Evolutionary conservation across 2,329 filamentous ascomycete genomes (phyloP).

Genomic region (Grosmannia serpens): DNA sequence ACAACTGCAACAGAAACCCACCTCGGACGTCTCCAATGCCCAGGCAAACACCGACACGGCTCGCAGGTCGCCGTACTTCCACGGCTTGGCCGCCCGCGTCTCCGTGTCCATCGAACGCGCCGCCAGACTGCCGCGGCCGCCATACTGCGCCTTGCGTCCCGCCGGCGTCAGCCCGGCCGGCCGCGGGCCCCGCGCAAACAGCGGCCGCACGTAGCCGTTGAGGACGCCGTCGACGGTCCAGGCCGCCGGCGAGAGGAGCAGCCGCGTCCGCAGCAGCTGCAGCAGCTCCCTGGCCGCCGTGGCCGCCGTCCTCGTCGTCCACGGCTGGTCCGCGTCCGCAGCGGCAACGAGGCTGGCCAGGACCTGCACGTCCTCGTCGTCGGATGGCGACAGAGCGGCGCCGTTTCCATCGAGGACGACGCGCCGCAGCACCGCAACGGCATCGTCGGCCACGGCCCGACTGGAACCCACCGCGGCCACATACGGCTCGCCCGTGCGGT

Average conservation of each 20-base stretch:
- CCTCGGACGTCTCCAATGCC: constrained; percentile 40
- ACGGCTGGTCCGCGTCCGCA: constrained; percentile 15
- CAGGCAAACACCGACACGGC: constrained; percentile 49
- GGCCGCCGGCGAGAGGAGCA: neutral
- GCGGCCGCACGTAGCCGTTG: constrained; percentile 49
- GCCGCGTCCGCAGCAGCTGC: constrained; percentile 11
- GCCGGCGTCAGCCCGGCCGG: constrained; percentile 42
- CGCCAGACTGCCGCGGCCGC: constrained; percentile 21
- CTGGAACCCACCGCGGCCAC: constrained; percentile 4
- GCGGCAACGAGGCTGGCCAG: constrained; percentile 24
- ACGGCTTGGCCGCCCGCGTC: constrained; percentile 38
- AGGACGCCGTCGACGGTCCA: constrained; percentile 49
- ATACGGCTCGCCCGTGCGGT: neutral
- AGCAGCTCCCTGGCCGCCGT: constrained; percentile 22
- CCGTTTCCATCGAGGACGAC: neutral
- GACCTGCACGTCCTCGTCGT: constrained; percentile 11
- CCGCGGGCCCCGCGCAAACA: constrained; percentile 49
- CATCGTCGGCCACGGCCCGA: constrained; percentile 7
- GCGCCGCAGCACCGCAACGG: constrained; percentile 9
- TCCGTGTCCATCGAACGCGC: constrained; percentile 16
- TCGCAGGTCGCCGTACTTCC: constrained; percentile 45
- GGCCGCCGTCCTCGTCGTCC: constrained; percentile 18
- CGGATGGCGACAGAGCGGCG: neutral
- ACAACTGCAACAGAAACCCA: no score
- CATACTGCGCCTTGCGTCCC: constrained; percentile 41